Base-by-base conservation (phyloP, 768 basidiomycete species). In the Rhodotorula graminis region DNA sequence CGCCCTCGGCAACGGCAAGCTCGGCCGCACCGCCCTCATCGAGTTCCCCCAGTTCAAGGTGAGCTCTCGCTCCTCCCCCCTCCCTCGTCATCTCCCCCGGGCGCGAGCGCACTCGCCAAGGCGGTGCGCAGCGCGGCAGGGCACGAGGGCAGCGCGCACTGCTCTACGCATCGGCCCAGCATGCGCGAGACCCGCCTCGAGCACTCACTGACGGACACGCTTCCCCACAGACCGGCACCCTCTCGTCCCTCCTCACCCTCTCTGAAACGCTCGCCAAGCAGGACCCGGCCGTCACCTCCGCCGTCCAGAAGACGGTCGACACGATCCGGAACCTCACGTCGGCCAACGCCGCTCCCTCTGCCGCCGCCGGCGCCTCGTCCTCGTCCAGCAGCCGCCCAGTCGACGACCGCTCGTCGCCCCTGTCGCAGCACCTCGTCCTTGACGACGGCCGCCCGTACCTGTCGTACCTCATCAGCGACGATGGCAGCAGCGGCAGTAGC, bases 211-310 rank as follows among this genome's bases (percentile, higher is more conserved):
- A 11, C 33, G 14, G 4, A 1, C 33, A 37, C 31, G 4, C 56
- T 18, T 14, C 23, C 9, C 65, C 56, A 16, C 80, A 93, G 96
- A 92, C 93, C 72, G 96, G 94, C 65, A 99, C 95, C 4, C 87
- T 99, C 60, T 93, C 95, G 75, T 85, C 87, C 29, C 87, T 99
- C 65, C 87, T 99, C 71, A 85, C 87, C 4, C 85, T 98, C 63
- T 95, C 93, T 25, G 96, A 98, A 79, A 88, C 90, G 61, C 85
- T 98, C 53, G 92, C 93, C 14, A 99, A 98, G 83, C 88, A 90
- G 69, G 96, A 98, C 78, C 79, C 85, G 52, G 88, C 86, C 84
- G 94, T 97, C 83, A 96, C 93, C 3, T 83, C 86, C 23, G 88
- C 88, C 15, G 89, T 95, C 72, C 92, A 92, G 60, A 97, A 95